Percentiles rank a stretch among this genome's conserved stretches.
Conservation (phyloP, 2,329 filamentous ascomycete species). For the Aureobasidium leucospermi region DNA sequence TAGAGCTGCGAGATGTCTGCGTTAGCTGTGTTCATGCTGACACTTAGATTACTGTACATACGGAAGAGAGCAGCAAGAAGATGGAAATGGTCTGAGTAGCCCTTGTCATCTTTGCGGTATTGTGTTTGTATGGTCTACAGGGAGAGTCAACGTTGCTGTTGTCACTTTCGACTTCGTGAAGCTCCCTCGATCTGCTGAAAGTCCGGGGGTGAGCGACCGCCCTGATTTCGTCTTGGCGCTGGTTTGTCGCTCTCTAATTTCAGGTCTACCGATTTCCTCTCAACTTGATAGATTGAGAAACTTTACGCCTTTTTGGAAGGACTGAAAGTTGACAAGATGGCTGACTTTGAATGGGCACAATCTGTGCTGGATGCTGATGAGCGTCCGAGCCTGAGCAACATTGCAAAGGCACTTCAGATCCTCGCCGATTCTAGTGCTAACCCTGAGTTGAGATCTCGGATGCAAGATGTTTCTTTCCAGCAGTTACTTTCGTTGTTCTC, state of each 20-base stretch:
- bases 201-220: slow-evolving; percentile 9
- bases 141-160: slow-evolving; percentile 1
- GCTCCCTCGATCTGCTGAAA: not conserved
- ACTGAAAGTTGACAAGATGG: not conserved
- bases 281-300: not conserved
- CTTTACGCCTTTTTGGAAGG: not conserved
- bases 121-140: not conserved
- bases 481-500: slow-evolving; percentile 1
- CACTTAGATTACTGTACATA: slow-evolving; percentile 41
- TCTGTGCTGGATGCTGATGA: slow-evolving; percentile 6
- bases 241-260: not conserved
- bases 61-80: slow-evolving; percentile 78
- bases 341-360: not conserved
- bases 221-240: slow-evolving; percentile 10
- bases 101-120: slow-evolving; percentile 67
- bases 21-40: not conserved
- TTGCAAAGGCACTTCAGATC: slow-evolving; percentile 1
- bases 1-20: slow-evolving; percentile 61
- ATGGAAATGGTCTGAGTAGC: slow-evolving; percentile 88
- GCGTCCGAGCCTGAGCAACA: not conserved
- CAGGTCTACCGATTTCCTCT: not conserved
- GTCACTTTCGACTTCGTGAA: not conserved
- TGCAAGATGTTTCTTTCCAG: not conserved
- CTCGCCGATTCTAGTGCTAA: slow-evolving; percentile 6
- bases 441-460: not conserved